Evolutionary conservation across 106 monocot species (phyloP).

Genomic region (Dendrobium chrysotoxum): DNA sequence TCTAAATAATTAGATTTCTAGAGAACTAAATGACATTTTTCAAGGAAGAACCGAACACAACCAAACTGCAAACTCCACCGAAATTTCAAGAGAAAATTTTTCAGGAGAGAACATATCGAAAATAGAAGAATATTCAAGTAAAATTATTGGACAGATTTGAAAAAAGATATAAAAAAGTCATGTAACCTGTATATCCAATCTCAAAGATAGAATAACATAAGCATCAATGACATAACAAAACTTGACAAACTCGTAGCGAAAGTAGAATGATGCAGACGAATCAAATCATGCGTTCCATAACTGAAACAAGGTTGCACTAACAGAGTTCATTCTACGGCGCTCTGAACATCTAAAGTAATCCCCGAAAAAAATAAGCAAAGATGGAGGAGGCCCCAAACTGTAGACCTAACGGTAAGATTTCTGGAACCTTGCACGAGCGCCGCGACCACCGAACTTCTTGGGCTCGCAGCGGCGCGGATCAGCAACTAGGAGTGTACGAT

Average conservation of each 20-base stretch:
- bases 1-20: neutral
- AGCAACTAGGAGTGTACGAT: slow-evolving; percentile 14
- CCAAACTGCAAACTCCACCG: neutral
- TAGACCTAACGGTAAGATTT: slow-evolving; percentile 17
- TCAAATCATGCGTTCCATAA: neutral
- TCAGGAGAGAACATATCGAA: neutral
- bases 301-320: neutral
- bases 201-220: neutral
- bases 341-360: neutral
- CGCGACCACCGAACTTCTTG: slow-evolving; percentile 21
- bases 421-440: slow-evolving; percentile 20
- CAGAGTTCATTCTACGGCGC: neutral
- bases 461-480: slow-evolving; percentile 20
- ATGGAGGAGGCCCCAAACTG: neutral
- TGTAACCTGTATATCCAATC: neutral
- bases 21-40: neutral
- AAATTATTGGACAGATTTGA: neutral
- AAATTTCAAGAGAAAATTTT: neutral
- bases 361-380: neutral
- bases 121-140: neutral
- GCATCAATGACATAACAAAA: neutral
- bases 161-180: neutral
- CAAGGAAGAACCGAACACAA: neutral
- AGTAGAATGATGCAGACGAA: neutral
- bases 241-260: neutral